Evolutionary conservation across 2,329 filamentous ascomycete genomes (phyloP).

Genomic region (Hypoxylon sp.): DNA sequence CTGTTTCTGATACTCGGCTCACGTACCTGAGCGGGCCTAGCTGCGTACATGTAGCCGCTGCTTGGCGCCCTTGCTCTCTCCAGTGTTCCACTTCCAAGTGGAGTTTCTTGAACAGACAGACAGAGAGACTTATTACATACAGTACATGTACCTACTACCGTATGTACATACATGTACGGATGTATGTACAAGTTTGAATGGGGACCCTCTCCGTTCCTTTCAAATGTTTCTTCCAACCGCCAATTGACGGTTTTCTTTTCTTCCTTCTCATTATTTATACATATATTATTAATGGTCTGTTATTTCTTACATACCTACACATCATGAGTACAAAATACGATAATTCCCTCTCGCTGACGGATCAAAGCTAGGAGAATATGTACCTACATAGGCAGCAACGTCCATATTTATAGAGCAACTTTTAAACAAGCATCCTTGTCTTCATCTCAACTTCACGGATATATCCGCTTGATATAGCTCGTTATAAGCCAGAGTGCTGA

Average conservation of each 20-base stretch:
- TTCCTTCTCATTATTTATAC: neutral
- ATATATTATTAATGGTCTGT: neutral
- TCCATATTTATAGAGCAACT: neutral
- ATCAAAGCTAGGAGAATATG: neutral
- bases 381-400: neutral
- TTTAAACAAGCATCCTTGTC: neutral
- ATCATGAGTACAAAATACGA: neutral
- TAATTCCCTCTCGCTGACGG: neutral
- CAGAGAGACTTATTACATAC: constrained; percentile 1
- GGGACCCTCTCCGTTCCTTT: neutral
- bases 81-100: neutral
- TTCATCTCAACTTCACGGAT: constrained; percentile 15
- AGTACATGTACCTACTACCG: too few species aligned
- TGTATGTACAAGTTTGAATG: neutral
- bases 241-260: neutral
- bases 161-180: neutral
- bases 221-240: neutral
- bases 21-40: constrained; percentile 35
- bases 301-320: neutral
- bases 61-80: constrained; percentile 24
- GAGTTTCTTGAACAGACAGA: neutral
- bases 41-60: constrained; percentile 40
- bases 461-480: constrained; percentile 17
- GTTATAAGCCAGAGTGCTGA: constrained; percentile 10
- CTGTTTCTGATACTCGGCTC: constrained; percentile 37